Conservation (phyloP, 495 filamentous ascomycete genomes). For the Usnea hakonensis region DNA sequence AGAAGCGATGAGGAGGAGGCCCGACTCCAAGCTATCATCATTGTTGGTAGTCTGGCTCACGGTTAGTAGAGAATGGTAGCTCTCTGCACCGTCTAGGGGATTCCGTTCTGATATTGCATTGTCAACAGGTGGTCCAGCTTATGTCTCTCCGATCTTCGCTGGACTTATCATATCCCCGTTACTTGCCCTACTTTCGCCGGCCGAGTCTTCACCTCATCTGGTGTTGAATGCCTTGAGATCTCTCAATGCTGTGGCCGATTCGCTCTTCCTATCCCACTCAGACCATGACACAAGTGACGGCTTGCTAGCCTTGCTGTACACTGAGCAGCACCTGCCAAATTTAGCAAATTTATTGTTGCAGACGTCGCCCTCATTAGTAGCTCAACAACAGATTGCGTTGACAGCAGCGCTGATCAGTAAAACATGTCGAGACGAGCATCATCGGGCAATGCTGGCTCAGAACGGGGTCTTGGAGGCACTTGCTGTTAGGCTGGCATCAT, state of each 20-base stretch:
- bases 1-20: slow-evolving; percentile 52
- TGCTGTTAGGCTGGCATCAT: slow-evolving; percentile 65
- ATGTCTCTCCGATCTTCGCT: slow-evolving; percentile 64
- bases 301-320: slow-evolving; percentile 61
- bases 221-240: slow-evolving; percentile 66
- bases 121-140: slow-evolving; percentile 65
- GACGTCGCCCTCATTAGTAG: slow-evolving; percentile 37
- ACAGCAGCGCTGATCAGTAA: slow-evolving; percentile 61
- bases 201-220: slow-evolving; percentile 55
- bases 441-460: slow-evolving; percentile 62
- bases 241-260: slow-evolving; percentile 63
- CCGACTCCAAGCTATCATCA: slow-evolving; percentile 68
- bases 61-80: slow-evolving; percentile 45
- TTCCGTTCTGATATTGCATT: slow-evolving; percentile 20
- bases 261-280: slow-evolving; percentile 44
- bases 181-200: slow-evolving; percentile 57
- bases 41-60: slow-evolving; percentile 75
- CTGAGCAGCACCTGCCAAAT: slow-evolving; percentile 46
- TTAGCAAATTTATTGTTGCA: slow-evolving; percentile 60
- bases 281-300: slow-evolving; percentile 36
- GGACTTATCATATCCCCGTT: slow-evolving; percentile 58
- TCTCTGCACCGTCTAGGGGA: not conserved
- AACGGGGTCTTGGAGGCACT: slow-evolving; percentile 71
- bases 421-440: slow-evolving; percentile 57
- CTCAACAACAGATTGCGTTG: slow-evolving; percentile 61